These are phyloP conservation scores for Alternaria postmessia DNA, from an alignment of 2,329 filamentous ascomycete species.

Conservation along the genomic window DNA sequence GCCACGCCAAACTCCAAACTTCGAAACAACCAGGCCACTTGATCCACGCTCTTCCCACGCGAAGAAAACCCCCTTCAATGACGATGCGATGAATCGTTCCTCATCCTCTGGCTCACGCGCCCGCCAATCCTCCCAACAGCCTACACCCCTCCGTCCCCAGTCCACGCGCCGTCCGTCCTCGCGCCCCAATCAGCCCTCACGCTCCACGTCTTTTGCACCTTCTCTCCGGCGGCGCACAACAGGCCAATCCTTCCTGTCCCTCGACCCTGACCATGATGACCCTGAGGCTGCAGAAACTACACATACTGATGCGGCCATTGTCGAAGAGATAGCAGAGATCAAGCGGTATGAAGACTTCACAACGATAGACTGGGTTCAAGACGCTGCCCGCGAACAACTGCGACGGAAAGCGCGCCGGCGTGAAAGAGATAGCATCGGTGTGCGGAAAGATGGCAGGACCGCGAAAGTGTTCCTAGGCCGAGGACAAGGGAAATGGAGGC, in stretches of 20 bases:
- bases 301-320: conserved; percentile 74
- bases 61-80: not conserved
- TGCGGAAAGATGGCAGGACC: conserved; percentile 61
- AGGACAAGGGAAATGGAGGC: conserved; percentile 70
- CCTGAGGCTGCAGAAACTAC: conserved; percentile 60
- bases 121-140: conserved; percentile 20
- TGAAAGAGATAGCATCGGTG: conserved; percentile 50
- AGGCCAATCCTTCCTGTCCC: conserved; percentile 69
- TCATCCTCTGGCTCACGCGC: conserved; percentile 12
- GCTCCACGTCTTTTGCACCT: conserved; percentile 60
- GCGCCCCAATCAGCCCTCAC: conserved; percentile 28
- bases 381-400: conserved; percentile 88
- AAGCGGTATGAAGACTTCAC: conserved; percentile 99
- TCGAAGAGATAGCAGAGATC: conserved; percentile 96
- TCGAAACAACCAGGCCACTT: not conserved
- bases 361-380: conserved; percentile 98
- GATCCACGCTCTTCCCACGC: conserved; percentile 1
- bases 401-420: conserved; percentile 79
- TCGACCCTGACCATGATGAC: conserved; percentile 68
- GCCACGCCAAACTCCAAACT: not conserved
- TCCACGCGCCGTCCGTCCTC: conserved; percentile 51
- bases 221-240: conserved; percentile 68
- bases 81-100: conserved; percentile 57
- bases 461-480: conserved; percentile 68
- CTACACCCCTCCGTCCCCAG: conserved; percentile 53